Base-by-base conservation (phyloP, 306 rosid species). In the Trifolium subterraneum region DNA sequence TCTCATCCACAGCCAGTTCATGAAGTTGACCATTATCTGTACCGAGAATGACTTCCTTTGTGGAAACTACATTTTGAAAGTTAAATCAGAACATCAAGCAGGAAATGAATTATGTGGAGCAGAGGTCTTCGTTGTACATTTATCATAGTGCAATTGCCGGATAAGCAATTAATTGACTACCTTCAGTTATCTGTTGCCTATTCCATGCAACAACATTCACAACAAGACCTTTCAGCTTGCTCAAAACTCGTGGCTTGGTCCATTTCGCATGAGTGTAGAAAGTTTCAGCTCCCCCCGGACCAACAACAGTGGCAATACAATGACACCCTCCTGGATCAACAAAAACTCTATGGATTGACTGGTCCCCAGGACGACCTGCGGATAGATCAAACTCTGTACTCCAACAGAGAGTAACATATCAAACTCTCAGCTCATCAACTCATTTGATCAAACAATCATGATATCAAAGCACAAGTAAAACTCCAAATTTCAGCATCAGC, bases 281-380 rank as follows among this genome's bases (percentile, higher is more conserved):
- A 6, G 97, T 90, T 74, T 94, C 97, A 47, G 94, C 88, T 41
- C 96, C 94, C 6, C 94, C 96, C 19, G 69, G 76, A 51, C 97
- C 98, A 74, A 84, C 83, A 73, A 91, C 85, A 18, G 90, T 87
- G 73, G 95, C 91, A 77, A 94, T 91, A 72, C 96, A 91, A 73
- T 94, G 98, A 79, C 98, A 88, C 68, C 97, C 98, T 54, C 98
- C 97, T 56, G 97, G 93, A 88, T 91, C 98, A 75, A 91, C 96
- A 82, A 91, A 94, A 20, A 94, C 91, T 66, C 95, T 88, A 80
- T 94, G 98, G 84, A 94, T 91, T 20, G 98, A 94, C 75, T 89
- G 96, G 75, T 94, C 98, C 50, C 96, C 98, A 9, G 97, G 87
- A 67, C 96, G 93, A 55, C 97, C 97, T 15, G 70, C 88, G 38